These are phyloP conservation scores for Termitomyces sp. DNA, from an alignment of 768 basidiomycete species.

Conservation along the genomic window DNA sequence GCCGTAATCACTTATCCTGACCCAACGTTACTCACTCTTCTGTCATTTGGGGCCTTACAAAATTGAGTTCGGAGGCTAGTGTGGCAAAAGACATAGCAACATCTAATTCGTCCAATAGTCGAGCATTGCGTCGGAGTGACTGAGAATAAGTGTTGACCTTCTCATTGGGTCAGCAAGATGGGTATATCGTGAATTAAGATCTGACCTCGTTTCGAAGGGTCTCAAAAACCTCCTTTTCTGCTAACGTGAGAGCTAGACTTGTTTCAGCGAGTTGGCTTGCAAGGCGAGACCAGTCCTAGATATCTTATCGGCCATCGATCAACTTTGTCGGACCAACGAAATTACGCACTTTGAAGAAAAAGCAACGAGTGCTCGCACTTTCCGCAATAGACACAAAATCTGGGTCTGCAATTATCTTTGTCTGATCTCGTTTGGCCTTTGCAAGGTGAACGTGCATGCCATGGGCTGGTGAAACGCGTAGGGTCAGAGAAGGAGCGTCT, in stretches of 20 bases:
- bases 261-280: slow-evolving; percentile 66
- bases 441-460: slow-evolving; percentile 77
- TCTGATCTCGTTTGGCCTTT: slow-evolving; percentile 59
- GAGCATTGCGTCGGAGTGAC: slow-evolving; percentile 68
- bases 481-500: slow-evolving; percentile 72
- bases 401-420: slow-evolving; percentile 39
- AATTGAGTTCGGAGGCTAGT: slow-evolving; percentile 73
- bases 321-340: neutral
- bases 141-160: slow-evolving; percentile 62
- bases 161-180: neutral
- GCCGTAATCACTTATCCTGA: neutral
- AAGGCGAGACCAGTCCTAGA: slow-evolving; percentile 70
- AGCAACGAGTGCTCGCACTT: slow-evolving; percentile 62
- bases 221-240: slow-evolving; percentile 75
- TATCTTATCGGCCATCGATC: neutral
- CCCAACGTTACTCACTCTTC: slow-evolving; percentile 52
- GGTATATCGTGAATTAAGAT: slow-evolving; percentile 1
- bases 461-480: slow-evolving; percentile 62
- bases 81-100: slow-evolving; percentile 77
- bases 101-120: slow-evolving; percentile 84
- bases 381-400: slow-evolving; percentile 59
- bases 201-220: slow-evolving; percentile 61
- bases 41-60: slow-evolving; percentile 65
- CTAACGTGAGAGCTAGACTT: slow-evolving; percentile 42
- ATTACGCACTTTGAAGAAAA: slow-evolving; percentile 55